Conservation (phyloP, 2,329 filamentous ascomycete genomes). For the Septoria linicola region DNA sequence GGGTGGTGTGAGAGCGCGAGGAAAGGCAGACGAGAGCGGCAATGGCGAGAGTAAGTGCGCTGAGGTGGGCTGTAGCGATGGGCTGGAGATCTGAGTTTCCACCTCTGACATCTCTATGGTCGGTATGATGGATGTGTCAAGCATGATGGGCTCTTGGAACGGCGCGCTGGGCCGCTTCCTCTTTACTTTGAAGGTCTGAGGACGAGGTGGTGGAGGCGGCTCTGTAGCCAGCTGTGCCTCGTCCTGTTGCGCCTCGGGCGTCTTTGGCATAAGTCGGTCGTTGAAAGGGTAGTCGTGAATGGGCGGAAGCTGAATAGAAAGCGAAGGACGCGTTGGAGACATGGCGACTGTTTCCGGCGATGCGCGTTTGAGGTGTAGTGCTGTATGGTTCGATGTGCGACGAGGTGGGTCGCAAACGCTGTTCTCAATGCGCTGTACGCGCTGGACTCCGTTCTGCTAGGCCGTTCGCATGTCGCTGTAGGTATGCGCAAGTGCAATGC, state of each 20-base stretch:
- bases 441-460: slow-evolving; percentile 4
- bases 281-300: slow-evolving; percentile 52
- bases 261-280: slow-evolving; percentile 47
- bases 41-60: slow-evolving; percentile 47
- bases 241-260: slow-evolving; percentile 39
- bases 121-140: slow-evolving; percentile 43
- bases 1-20: slow-evolving; percentile 48
- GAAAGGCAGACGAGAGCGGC: slow-evolving; percentile 26
- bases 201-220: slow-evolving; percentile 46
- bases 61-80: slow-evolving; percentile 32
- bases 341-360: slow-evolving; percentile 25
- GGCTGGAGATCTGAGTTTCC: slow-evolving; percentile 31
- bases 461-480: slow-evolving; percentile 8
- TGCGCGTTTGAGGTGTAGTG: slow-evolving; percentile 9
- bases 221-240: slow-evolving; percentile 34
- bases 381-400: neutral
- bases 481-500: neutral
- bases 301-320: slow-evolving; percentile 52
- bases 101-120: slow-evolving; percentile 52
- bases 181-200: slow-evolving; percentile 51
- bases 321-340: slow-evolving; percentile 44
- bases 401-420: slow-evolving; percentile 4
- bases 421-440: slow-evolving; percentile 3
- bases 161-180: slow-evolving; percentile 42
- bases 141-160: slow-evolving; percentile 24